Base-by-base conservation (phyloP, 2,329 filamentous ascomycete genomes). In the Trichophyton schoenleinii region DNA sequence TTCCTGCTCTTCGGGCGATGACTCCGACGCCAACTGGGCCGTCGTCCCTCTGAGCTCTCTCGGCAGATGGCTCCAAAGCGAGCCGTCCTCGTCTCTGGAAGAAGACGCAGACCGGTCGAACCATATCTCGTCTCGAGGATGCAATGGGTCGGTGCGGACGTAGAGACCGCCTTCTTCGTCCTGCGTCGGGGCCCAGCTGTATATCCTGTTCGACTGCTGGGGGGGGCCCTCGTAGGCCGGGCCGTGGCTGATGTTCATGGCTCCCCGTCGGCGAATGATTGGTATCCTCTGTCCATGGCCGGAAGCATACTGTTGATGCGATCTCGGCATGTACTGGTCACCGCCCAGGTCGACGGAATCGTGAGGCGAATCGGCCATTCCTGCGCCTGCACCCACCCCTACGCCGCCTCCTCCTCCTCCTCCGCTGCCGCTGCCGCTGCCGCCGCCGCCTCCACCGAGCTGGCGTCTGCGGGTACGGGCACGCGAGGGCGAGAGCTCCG, bases 101-200 rank as follows among this genome's bases (percentile, higher is more conserved):
- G 13, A 38, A 38, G 34, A 38, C 34, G 9, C 52, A 9, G n/a
- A 36, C 28, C 52, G 31, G 28, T n/a, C 52, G 15, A 34, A 36
- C 28, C 25, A 55, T 31, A 55, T 55, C 28, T 34, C 52, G 18
- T 58, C 28, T n/a, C 28, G 55, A 36, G 55, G 28, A 18, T 55
- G 25, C 13, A 55, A 36, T 6, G 55, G 55, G 22, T 58, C 55
- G 55, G n/a, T 44, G 55, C 34, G 55, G 9, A 20, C 13, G 6
- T 42, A 58, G 34, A 31, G 41, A 36, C 34, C 34, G 34, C 34
- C 59, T 22, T 46, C 59, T 22, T 52, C 57, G 58, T 74, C 73
- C 38, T 74, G 72, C 7, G 75, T 75, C 8, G 82, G 82, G 38
- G 81, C 81, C 83, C 83, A 85, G 69, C 83, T 82, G 70, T 85